These are phyloP conservation scores for Mucor mucedo DNA, from an alignment of 371 early-diverging fungal genomes.

Conservation along the genomic window DNA sequence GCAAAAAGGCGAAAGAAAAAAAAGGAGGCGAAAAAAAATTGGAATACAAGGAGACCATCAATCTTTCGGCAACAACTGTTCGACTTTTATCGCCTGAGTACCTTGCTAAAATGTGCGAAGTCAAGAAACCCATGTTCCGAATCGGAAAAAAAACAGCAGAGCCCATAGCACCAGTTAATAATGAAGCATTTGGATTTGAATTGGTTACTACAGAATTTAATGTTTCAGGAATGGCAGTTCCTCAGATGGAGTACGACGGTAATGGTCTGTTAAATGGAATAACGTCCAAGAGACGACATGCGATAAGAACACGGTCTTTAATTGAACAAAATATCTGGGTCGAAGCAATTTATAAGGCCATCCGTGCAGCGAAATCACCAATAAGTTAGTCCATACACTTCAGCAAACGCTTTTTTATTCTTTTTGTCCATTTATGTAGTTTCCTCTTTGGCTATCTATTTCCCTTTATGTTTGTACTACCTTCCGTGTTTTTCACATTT, in stretches of 20 bases:
- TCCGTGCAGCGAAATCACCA: not conserved
- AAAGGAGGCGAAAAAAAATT: constrained; percentile 14
- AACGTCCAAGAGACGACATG: constrained; percentile 22
- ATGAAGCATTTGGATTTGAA: constrained; percentile 35
- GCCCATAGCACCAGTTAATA: not conserved
- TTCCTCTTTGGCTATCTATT: too few relatives aligned
- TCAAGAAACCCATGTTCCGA: constrained; percentile 15
- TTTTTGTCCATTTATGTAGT: too few relatives aligned
- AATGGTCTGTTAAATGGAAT: constrained; percentile 2
- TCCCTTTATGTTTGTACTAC: too few relatives aligned
- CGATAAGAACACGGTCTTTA: constrained; percentile 22
- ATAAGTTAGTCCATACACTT: too few relatives aligned
- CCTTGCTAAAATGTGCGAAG: constrained; percentile 25
- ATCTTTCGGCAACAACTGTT: constrained; percentile 21
- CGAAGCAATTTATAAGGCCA: constrained; percentile 17
- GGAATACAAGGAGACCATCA: constrained; percentile 25
- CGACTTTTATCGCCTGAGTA: constrained; percentile 18
- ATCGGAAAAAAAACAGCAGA: constrained; percentile 12
- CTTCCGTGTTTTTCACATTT: too few relatives aligned
- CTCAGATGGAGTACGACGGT: constrained; percentile 24
- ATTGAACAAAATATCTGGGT: constrained; percentile 28
- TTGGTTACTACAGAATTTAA: constrained; percentile 20
- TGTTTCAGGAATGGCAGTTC: constrained; percentile 13
- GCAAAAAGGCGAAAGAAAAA: constrained; percentile 24
- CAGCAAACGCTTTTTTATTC: too few relatives aligned